phyloP scores from a whole-genome alignment of 306 rosid species.

The barrel medic (Medicago truncatula) region MtrunA17r5.0-ANR NC_053045.1:54579501-54580000 shows the following conservation, averaged over 20 bases:
- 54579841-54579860: conserved; percentile 97
- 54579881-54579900: conserved; percentile 33
- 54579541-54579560: background rate
- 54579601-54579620: background rate
- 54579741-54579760: conserved; percentile 95
- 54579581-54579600: background rate
- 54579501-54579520: background rate
- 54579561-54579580: background rate
- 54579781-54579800: conserved; percentile 96
- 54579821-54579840: conserved; percentile 95
- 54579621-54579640: conserved; percentile 5
- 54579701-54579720: conserved; percentile 8
- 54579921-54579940: conserved; percentile 26
- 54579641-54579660: conserved; percentile 29
- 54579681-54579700: conserved; percentile 16
- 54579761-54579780: conserved; percentile 95
- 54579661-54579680: conserved; percentile 9
- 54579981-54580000: background rate
- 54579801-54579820: conserved; percentile 99
- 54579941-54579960: conserved; percentile 14
- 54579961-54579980: conserved; percentile 7
- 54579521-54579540: background rate
- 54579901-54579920: conserved; percentile 5
- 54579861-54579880: conserved; percentile 69
- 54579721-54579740: conserved; percentile 50